These are phyloP conservation scores for Thuidium tamariscinum DNA, from an alignment of 225 moss, liverwort and hornwort genomes.

Conservation along the genomic window DNA sequence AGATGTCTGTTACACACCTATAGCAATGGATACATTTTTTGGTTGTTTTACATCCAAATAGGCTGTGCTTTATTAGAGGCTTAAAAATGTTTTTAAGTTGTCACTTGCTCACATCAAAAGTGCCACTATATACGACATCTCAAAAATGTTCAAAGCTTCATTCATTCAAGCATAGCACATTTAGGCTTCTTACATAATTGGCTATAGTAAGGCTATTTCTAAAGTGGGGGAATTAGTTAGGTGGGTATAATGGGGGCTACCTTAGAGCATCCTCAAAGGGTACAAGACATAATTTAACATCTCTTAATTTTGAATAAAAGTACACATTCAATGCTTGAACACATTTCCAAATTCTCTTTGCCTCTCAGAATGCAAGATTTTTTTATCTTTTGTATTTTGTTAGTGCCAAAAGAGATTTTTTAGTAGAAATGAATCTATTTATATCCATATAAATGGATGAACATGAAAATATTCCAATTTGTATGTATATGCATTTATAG, in stretches of 20 bases:
- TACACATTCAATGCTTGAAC: neutral
- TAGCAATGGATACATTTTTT: accelerated
- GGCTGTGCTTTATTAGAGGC: no score
- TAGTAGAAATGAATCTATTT: neutral
- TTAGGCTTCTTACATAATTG: neutral
- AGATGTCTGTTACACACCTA: accelerated
- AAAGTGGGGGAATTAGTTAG: neutral
- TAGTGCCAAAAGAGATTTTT: accelerated
- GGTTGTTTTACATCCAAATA: neutral
- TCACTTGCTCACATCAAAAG: neutral
- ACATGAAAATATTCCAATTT: neutral
- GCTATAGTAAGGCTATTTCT: neutral
- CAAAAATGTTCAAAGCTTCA: neutral
- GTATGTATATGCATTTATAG: neutral
- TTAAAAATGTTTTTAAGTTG: neutral
- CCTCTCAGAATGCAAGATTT: neutral
- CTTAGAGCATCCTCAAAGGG: accelerated
- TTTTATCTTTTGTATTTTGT: neutral
- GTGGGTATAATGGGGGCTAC: neutral
- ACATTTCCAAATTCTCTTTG: neutral
- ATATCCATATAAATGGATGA: neutral
- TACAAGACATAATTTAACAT: neutral
- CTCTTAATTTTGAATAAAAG: no score
- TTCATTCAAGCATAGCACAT: neutral
- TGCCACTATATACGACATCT: neutral